phyloP scores from a whole-genome alignment of 1,284 basidiomycete species.

The Microbotryomycetes sp. region DNA sequence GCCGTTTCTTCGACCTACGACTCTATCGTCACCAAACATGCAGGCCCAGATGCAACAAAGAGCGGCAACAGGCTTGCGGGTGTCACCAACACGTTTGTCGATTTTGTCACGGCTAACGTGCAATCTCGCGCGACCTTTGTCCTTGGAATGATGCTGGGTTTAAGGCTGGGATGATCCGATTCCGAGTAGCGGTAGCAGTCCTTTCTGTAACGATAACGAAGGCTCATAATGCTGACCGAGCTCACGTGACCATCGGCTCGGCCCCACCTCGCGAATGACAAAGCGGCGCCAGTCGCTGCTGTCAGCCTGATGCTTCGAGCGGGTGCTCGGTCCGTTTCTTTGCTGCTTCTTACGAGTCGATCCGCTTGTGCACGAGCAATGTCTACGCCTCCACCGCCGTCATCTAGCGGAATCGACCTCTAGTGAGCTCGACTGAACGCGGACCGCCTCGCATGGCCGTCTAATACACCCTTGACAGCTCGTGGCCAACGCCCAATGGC shows the following conservation, averaged over 20 bases:
- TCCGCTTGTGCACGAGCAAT: too few species aligned
- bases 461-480: background rate
- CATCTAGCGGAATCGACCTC: background rate
- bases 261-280: too few species aligned
- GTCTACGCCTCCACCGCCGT: background rate
- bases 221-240: background rate
- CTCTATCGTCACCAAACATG: slow-evolving; percentile 17
- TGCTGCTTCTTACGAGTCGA: too few species aligned
- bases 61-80: slow-evolving; percentile 25
- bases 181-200: background rate
- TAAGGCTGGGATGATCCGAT: slow-evolving; percentile 18
- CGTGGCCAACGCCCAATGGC: slow-evolving; percentile 17
- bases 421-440: background rate
- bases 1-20: slow-evolving; percentile 31
- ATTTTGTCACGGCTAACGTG: slow-evolving; percentile 34
- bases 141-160: slow-evolving; percentile 30
- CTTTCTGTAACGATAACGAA: background rate
- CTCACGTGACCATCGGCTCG: too few species aligned
- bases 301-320: too few species aligned
- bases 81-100: slow-evolving; percentile 27
- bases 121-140: slow-evolving; percentile 34
- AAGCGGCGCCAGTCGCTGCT: too few species aligned
- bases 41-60: slow-evolving; percentile 9
- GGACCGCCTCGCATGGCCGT: background rate
- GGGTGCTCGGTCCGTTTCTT: too few species aligned